phyloP scores from a whole-genome alignment of 83 land plant species.

The Picea engelmannii region DNA sequence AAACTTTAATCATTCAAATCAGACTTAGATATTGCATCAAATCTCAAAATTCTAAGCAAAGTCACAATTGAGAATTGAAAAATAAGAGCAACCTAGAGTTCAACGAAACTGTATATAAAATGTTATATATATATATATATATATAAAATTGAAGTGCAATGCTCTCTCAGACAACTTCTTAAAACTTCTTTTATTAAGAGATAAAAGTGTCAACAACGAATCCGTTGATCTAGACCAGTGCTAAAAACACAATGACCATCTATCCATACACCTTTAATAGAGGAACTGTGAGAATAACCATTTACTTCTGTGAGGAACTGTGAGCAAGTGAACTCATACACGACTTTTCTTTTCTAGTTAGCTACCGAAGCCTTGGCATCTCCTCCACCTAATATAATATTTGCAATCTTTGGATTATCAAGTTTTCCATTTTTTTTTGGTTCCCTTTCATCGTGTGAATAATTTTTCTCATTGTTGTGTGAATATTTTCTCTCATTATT shows the following conservation, averaged over 20 bases:
- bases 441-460: background rate
- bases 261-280: slow-evolving; percentile 90
- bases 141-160: slow-evolving; percentile 49
- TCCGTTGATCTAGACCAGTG: slow-evolving; percentile 91
- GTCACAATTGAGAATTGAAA: too few species aligned
- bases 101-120: too few species aligned
- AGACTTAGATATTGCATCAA: too few species aligned
- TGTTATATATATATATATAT: slow-evolving; percentile 30
- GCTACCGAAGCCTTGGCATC: background rate
- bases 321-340: slow-evolving; percentile 24
- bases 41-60: too few species aligned
- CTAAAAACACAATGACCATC: slow-evolving; percentile 89
- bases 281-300: slow-evolving; percentile 78
- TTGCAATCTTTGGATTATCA: background rate
- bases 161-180: slow-evolving; percentile 39
- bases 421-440: background rate
- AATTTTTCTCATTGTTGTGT: background rate
- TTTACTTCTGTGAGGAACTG: too few species aligned
- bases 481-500: background rate
- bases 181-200: background rate
- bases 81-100: too few species aligned
- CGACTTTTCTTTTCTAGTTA: background rate
- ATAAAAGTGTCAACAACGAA: slow-evolving; percentile 68
- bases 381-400: background rate
- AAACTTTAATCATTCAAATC: too few species aligned